A percentile compares a stretch with the other conserved stretches of the same genome.
Conservation (phyloP, 345 rosid species). For the Hypericum androsaemum region DNA sequence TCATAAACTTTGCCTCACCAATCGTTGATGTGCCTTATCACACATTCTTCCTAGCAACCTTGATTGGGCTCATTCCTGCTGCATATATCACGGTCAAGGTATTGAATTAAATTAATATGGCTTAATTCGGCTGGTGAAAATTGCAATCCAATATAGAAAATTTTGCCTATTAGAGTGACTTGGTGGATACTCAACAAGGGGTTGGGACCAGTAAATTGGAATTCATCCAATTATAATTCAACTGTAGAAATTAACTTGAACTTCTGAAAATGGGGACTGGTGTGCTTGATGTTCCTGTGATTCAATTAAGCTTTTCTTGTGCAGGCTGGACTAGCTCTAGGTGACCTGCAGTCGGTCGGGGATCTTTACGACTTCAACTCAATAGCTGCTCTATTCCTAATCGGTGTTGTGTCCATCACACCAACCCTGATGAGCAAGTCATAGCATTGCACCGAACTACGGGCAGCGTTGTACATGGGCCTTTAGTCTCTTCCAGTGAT, state of each 20-base stretch:
- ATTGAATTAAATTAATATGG: constrained; percentile 2
- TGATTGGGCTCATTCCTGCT: constrained; percentile 84
- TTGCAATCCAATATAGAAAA: not conserved
- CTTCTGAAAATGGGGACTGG: not conserved
- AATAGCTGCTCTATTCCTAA: constrained; percentile 66
- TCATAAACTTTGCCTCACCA: constrained; percentile 89
- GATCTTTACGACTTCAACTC: constrained; percentile 89
- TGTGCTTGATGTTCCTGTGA: not conserved
- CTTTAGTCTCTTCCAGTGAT: constrained; percentile 1
- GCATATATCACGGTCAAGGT: constrained; percentile 91
- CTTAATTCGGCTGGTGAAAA: not conserved
- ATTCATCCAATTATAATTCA: not conserved
- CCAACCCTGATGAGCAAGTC: constrained; percentile 65
- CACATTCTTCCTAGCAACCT: constrained; percentile 70
- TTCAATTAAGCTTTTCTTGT: constrained; percentile 8
- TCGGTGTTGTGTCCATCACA: constrained; percentile 61
- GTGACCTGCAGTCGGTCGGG: constrained; percentile 64
- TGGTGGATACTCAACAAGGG: too few relatives aligned
- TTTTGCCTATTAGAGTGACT: too few relatives aligned
- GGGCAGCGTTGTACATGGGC: constrained; percentile 2
- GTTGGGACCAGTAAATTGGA: too few relatives aligned
- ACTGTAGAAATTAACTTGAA: not conserved
- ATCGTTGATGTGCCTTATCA: constrained; percentile 84
- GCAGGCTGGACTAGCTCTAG: constrained; percentile 90
- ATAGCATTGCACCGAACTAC: constrained; percentile 2